A percentile compares a stretch with the other conserved stretches of the same genome.
Evolutionary conservation across 352 stramenopile genomes (phyloP).

Genomic region (Blastocystis sp.): DNA sequence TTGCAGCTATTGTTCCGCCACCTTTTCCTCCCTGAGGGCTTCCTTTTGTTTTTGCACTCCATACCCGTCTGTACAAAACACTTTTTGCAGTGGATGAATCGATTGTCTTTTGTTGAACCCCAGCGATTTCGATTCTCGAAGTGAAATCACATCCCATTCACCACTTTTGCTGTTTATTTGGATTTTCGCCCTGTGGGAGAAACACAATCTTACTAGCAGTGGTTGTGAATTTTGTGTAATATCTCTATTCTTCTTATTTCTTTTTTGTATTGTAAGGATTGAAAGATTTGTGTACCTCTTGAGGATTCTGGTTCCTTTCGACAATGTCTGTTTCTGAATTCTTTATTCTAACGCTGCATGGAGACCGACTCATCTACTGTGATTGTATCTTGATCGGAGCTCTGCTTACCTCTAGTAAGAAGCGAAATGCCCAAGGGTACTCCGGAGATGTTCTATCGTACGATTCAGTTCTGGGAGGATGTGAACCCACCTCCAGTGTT

Average conservation of each 20-base stretch:
- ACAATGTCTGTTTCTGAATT: conserved; percentile 60
- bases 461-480: conserved; percentile 56
- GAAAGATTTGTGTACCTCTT: neutral
- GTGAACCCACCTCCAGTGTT: conserved; percentile 30
- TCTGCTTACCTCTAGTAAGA: neutral
- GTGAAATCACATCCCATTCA: no score
- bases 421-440: conserved; percentile 57
- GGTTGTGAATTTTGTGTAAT: neutral
- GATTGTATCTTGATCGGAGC: conserved; percentile 30
- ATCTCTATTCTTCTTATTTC: neutral
- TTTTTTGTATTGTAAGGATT: neutral
- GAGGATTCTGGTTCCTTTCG: neutral
- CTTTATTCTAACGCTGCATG: conserved; percentile 56
- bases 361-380: conserved; percentile 48
- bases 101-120: no score
- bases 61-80: no score
- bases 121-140: no score
- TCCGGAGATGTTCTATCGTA: conserved; percentile 47
- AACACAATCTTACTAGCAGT: neutral
- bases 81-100: no score
- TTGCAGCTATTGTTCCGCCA: no score
- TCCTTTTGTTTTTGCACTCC: no score
- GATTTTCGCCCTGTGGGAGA: neutral
- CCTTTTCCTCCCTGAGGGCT: no score
- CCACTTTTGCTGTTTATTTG: no score